phyloP scores from a whole-genome alignment of 148 eudicot species.

The Arbutus unedo region DNA sequence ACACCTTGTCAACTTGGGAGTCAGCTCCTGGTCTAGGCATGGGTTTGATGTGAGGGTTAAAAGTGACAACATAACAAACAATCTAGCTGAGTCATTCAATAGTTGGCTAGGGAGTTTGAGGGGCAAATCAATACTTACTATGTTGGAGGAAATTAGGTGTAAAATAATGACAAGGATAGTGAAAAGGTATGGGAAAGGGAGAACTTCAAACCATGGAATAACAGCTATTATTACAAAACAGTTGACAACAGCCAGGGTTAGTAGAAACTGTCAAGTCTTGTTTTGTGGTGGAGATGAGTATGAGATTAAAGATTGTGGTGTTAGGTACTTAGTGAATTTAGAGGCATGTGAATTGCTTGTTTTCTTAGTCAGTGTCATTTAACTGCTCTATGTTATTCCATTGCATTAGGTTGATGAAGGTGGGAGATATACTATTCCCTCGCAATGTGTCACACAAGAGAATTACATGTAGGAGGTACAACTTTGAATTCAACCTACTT shows the following conservation, averaged over 20 bases:
- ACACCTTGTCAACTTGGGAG: too few relatives aligned
- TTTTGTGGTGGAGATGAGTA: background rate
- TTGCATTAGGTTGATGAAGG: too few relatives aligned
- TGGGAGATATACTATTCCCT: too few relatives aligned
- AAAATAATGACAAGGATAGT: background rate
- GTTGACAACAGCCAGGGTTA: background rate
- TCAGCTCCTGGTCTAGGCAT: constrained; percentile 1
- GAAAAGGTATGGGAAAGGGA: background rate
- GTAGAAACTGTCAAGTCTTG: background rate
- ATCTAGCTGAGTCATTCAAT: background rate
- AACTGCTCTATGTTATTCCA: too few relatives aligned
- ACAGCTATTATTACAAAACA: background rate
- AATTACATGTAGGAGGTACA: too few relatives aligned
- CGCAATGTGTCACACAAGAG: too few relatives aligned
- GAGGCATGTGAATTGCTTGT: background rate
- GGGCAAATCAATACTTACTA: background rate
- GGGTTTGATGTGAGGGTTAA: background rate
- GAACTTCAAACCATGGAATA: background rate
- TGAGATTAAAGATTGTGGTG: background rate
- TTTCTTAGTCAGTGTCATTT: too few relatives aligned
- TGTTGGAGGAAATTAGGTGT: background rate
- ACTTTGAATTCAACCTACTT: too few relatives aligned
- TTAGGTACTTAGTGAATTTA: background rate
- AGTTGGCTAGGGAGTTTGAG: background rate
- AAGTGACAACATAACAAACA: background rate